Conservation (phyloP, 2,329 filamentous ascomycete genomes). For the Penicillium paneum region DNA sequence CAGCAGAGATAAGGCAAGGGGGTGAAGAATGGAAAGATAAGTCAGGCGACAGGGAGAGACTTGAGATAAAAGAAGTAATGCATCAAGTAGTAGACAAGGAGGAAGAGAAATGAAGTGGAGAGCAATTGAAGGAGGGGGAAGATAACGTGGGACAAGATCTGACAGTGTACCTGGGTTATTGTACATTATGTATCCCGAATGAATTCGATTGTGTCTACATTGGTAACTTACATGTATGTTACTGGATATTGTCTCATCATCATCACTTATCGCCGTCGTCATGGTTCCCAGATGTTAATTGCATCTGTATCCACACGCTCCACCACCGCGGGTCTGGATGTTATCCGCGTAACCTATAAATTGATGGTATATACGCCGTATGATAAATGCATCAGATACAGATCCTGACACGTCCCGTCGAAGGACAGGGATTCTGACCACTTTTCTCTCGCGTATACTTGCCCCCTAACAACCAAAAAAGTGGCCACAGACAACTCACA, state of each 20-base stretch:
- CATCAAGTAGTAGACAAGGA: constrained; percentile 2
- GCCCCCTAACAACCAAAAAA: neutral
- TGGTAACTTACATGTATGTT: neutral
- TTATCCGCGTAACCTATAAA: constrained; percentile 4
- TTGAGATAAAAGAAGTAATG: neutral
- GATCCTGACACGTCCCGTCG: neutral
- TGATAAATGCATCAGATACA: neutral
- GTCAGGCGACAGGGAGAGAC: neutral
- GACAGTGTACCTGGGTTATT: neutral
- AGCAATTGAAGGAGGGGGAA: constrained; percentile 3
- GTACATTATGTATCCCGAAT: neutral
- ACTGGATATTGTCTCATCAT: constrained; percentile 9
- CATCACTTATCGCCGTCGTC: constrained; percentile 14
- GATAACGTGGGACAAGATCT: constrained; percentile 16
- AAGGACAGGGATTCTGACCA: constrained; percentile 1
- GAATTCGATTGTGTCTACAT: constrained; percentile 1
- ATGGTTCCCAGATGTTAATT: neutral
- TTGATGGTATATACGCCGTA: neutral
- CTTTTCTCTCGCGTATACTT: neutral
- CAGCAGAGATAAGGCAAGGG: constrained; percentile 17
- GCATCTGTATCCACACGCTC: constrained; percentile 11
- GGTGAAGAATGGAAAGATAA: constrained; percentile 8
- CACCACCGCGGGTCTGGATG: constrained; percentile 5
- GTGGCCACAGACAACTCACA: neutral
- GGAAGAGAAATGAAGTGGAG: constrained; percentile 1